Base-by-base conservation (phyloP, 257 asterid genomes). In the Salvia splendens region DNA sequence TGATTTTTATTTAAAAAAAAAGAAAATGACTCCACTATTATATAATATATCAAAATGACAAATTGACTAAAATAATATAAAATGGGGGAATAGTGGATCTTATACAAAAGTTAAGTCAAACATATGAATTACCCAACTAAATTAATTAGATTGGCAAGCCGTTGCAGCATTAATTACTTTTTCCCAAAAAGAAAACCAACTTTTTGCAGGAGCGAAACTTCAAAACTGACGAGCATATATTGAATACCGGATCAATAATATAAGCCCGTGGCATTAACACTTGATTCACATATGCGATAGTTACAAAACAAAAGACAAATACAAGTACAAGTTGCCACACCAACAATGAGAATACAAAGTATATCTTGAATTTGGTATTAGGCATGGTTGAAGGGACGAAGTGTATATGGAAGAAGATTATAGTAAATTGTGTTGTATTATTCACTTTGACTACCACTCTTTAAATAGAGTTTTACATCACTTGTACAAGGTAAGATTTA, bases 261-360 rank as follows among this genome's bases (percentile, higher is more conserved):
- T 20, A 20, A 20, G 24, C 24, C 1, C 24, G 24, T 20, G 24
- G 24, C 24, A 20, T 20, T 20, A 20, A 20, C 56, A 60, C 3
- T 64, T 16, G 45, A 59, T 51, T 51, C 16, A 20, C 17, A 71
- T 56, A 65, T 55, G 63, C 52, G 67, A 79, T 79, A 79, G 53
- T 71, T 43, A 71, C 83, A 71, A 42, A 49, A 41, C 64, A 67
- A 67, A 71, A 68, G 72, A 79, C 80, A 76, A 78, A 70, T 55
- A 62, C 48, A 20, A 57, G 72, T 61, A 54, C 64, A 69, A 64
- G 38, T 73, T 73, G 73, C 43, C 24, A 20, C 24, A 20, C 24
- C 75, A 55, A 45, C 67, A 56, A 20, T 0, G 0, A 20, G 24
- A 20, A 20, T 20, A 20, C 24, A 20, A n/a, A n/a, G n/a, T n/a